These are phyloP conservation scores for Dalbergia cultrata DNA, from an alignment of 306 rosid genomes.

Conservation along the genomic window DNA sequence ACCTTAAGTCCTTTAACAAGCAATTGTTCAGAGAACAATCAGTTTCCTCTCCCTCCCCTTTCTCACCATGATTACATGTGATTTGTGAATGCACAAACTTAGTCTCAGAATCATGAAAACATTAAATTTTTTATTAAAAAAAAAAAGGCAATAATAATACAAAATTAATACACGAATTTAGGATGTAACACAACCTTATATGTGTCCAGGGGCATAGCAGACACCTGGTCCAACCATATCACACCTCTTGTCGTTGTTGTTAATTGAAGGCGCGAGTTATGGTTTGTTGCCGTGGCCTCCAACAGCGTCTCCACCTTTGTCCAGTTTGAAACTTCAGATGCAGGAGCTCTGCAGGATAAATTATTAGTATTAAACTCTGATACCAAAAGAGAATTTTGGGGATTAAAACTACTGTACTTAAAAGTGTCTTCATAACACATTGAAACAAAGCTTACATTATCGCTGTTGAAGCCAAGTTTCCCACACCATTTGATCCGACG, in stretches of 20 bases:
- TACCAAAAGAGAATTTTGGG: slow-evolving; percentile 19
- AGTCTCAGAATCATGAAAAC: too few species aligned
- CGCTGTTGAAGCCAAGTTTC: slow-evolving; percentile 65
- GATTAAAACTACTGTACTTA: slow-evolving; percentile 19
- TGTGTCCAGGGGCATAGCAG: slow-evolving; percentile 58
- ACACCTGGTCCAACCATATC: slow-evolving; percentile 60
- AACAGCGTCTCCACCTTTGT: slow-evolving; percentile 48
- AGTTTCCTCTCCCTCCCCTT: too few species aligned
- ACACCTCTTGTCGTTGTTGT: slow-evolving; percentile 53
- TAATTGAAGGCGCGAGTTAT: slow-evolving; percentile 53
- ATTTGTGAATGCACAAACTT: too few species aligned
- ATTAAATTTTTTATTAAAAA: too few species aligned
- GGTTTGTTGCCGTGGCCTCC: slow-evolving; percentile 51
- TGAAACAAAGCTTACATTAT: slow-evolving; percentile 63
- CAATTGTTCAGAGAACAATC: slow-evolving; percentile 10
- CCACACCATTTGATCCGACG: slow-evolving; percentile 60
- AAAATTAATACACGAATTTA: slow-evolving; percentile 19
- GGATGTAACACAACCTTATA: slow-evolving; percentile 51
- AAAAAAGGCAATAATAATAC: neutral
- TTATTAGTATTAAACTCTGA: slow-evolving; percentile 15
- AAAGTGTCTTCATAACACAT: slow-evolving; percentile 27
- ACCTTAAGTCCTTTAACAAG: neutral
- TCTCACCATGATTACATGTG: too few species aligned
- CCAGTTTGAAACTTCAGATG: slow-evolving; percentile 60
- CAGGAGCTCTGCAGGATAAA: slow-evolving; percentile 66